Conservation (phyloP, 441 rosid genomes). For the Pelargonium australe region DNA sequence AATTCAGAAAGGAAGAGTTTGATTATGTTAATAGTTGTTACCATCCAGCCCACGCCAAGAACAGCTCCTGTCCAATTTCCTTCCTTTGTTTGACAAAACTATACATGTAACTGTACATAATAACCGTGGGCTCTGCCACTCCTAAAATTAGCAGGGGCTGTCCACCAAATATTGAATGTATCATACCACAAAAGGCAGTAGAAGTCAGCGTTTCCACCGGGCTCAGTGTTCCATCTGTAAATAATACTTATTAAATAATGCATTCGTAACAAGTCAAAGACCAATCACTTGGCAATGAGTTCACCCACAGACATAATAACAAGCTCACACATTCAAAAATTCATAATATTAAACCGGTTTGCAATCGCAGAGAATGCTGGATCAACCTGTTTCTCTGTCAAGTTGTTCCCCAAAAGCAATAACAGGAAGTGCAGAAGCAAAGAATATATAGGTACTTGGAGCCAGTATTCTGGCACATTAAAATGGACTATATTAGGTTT, state of each 20-base stretch:
- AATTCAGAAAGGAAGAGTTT: neutral
- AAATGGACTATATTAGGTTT: conserved; percentile 4
- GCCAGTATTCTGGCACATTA: conserved; percentile 39
- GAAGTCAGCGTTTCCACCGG: conserved; percentile 74
- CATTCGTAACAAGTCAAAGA: neutral
- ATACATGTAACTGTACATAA: conserved; percentile 82
- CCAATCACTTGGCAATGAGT: neutral
- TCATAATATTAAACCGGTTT: neutral
- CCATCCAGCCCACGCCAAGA: conserved; percentile 86
- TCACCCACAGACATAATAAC: neutral
- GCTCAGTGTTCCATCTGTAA: conserved; percentile 66
- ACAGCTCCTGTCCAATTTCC: conserved; percentile 55
- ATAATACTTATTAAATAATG: neutral
- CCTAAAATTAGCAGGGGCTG: conserved; percentile 82
- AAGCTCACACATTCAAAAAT: conserved; percentile 3
- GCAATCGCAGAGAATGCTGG: neutral
- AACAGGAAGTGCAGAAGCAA: conserved; percentile 60
- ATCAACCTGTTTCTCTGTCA: conserved; percentile 43
- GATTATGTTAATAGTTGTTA: conserved; percentile 21
- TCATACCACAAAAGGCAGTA: conserved; percentile 75
- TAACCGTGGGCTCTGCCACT: conserved; percentile 86
- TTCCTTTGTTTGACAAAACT: conserved; percentile 52
- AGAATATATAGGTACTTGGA: conserved; percentile 51
- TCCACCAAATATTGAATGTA: conserved; percentile 84
- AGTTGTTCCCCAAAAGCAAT: conserved; percentile 60